A percentile compares a stretch with the other conserved stretches of the same genome.
These are phyloP conservation scores for Sordariomycetes sp. DNA, from an alignment of 2,329 filamentous ascomycete species.

Conservation along the genomic window DNA sequence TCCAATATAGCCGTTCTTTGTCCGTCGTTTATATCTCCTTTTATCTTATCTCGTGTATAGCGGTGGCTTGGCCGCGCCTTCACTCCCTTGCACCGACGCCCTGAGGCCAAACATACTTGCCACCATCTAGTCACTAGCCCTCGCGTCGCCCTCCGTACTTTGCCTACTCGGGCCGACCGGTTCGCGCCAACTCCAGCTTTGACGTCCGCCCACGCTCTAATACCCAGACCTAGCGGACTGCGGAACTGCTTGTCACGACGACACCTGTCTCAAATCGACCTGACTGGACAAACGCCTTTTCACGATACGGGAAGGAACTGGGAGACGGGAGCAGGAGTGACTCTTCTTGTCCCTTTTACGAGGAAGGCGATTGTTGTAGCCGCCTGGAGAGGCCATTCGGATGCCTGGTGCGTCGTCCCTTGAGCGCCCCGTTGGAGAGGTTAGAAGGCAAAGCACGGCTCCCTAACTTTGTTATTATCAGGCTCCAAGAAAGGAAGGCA, in stretches of 20 bases:
- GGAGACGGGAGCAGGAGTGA: neutral
- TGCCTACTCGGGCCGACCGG: neutral
- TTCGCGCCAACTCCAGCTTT: neutral
- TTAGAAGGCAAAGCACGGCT: neutral
- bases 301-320: neutral
- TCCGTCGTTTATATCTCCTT: neutral
- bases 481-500: conserved; percentile 39
- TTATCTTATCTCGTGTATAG: neutral
- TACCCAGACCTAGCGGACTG: neutral
- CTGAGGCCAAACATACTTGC: neutral
- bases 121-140: neutral
- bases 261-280: neutral
- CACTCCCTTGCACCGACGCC: neutral
- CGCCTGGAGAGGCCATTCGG: neutral
- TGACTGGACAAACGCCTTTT: neutral
- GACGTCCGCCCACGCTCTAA: neutral
- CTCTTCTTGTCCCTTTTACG: neutral
- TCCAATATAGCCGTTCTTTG: neutral
- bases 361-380: conserved; percentile 2
- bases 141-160: neutral
- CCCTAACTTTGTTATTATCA: conserved; percentile 10
- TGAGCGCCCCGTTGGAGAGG: neutral
- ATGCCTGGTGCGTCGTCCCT: conserved; percentile 1
- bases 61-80: neutral
- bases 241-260: neutral